Evolutionary conservation across 345 rosid species (phyloP).

Genomic region (Boechera divaricarpa): DNA sequence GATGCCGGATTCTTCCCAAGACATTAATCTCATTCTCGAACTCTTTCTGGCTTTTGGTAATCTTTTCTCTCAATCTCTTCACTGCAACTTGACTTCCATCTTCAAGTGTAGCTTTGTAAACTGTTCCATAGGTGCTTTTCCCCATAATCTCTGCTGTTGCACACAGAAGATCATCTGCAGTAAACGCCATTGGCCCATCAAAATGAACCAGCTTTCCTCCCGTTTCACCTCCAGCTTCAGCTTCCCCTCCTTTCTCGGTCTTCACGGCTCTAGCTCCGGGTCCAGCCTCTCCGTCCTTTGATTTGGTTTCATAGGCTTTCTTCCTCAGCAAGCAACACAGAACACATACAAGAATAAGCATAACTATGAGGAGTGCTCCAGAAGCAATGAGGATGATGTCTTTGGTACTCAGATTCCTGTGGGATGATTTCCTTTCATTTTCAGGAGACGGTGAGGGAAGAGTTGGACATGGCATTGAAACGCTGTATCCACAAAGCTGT

Average conservation of each 20-base stretch:
- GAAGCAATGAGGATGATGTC: conserved; percentile 81
- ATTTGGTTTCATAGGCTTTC: conserved; percentile 50
- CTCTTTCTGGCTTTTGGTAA: conserved; percentile 79
- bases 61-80: conserved; percentile 87
- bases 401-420: conserved; percentile 61
- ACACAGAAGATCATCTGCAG: conserved; percentile 94
- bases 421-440: conserved; percentile 38
- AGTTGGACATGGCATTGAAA: conserved; percentile 60
- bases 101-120: conserved; percentile 91
- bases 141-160: conserved; percentile 99
- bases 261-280: conserved; percentile 41
- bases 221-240: conserved; percentile 70
- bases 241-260: conserved; percentile 64
- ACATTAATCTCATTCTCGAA: conserved; percentile 75
- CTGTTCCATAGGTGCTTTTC: conserved; percentile 91
- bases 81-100: conserved; percentile 95
- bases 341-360: conserved; percentile 63
- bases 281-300: conserved; percentile 50
- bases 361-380: conserved; percentile 62
- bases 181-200: conserved; percentile 87
- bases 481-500: conserved; percentile 78
- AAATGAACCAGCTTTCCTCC: conserved; percentile 96
- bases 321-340: conserved; percentile 73
- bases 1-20: conserved; percentile 80
- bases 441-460: conserved; percentile 49